phyloP scores from a whole-genome alignment of 495 filamentous ascomycete species.

The Amniculicola lignicola region DNA sequence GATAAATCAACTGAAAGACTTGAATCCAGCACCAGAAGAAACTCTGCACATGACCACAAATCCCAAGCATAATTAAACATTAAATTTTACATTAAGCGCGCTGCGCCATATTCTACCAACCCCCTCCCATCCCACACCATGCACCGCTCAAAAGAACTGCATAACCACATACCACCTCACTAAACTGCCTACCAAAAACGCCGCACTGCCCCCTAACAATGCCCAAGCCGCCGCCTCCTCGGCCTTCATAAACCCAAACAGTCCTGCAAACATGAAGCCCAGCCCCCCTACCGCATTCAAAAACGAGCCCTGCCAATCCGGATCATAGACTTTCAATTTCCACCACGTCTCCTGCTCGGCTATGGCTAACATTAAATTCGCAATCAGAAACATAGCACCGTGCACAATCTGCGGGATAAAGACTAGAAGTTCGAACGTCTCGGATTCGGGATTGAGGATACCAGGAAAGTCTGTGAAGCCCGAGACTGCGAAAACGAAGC shows the following conservation, averaged over 20 bases:
- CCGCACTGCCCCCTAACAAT: slow-evolving; percentile 10
- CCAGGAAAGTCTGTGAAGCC: slow-evolving; percentile 15
- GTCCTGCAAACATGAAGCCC: slow-evolving; percentile 17
- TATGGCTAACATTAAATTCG: slow-evolving; percentile 12
- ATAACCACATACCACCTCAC: slow-evolving; percentile 11
- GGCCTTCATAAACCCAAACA: slow-evolving; percentile 2
- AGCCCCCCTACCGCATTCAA: slow-evolving; percentile 19
- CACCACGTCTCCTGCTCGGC: slow-evolving; percentile 18
- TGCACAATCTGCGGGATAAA: slow-evolving; percentile 16
- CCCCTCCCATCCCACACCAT: too few relatives aligned
- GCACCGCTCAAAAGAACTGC: slow-evolving; percentile 3
- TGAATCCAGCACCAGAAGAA: too few relatives aligned
- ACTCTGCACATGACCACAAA: too few relatives aligned
- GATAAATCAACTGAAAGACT: too few relatives aligned
- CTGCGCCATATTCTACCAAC: too few relatives aligned
- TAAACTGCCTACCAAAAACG: slow-evolving; percentile 14
- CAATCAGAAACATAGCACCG: slow-evolving; percentile 7
- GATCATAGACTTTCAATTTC: slow-evolving; percentile 4
- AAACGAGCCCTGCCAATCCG: slow-evolving; percentile 20
- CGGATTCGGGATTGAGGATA: neutral
- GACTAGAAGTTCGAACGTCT: neutral
- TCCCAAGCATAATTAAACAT: too few relatives aligned
- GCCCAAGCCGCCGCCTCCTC: slow-evolving; percentile 8
- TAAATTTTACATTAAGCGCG: too few relatives aligned
- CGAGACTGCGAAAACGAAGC: slow-evolving; percentile 16